These are phyloP conservation scores for Quercus gilva DNA, from an alignment of 306 rosid species.

Conservation along the genomic window DNA sequence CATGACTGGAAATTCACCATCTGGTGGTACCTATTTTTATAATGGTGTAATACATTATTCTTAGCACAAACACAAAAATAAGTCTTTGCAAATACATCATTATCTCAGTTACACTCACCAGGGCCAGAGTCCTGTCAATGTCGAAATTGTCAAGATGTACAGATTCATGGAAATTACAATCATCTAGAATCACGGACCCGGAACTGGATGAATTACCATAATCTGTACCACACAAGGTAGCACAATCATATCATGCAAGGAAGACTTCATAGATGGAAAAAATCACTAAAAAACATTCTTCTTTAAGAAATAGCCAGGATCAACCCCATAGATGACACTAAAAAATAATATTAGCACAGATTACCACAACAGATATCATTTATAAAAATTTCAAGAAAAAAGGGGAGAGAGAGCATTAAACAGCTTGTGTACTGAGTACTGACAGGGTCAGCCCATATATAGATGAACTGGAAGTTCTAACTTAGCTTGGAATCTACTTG, in stretches of 20 bases:
- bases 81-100: neutral
- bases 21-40: conserved; percentile 69
- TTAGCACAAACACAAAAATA: neutral
- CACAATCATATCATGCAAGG: conserved; percentile 18
- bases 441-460: neutral
- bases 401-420: neutral
- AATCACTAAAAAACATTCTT: neutral
- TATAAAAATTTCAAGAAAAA: neutral
- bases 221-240: conserved; percentile 46
- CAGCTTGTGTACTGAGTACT: neutral
- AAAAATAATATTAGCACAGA: conserved; percentile 1
- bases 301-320: neutral
- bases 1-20: conserved; percentile 97
- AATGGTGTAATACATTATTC: conserved; percentile 16
- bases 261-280: neutral
- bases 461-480: neutral
- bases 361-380: neutral
- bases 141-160: conserved; percentile 86
- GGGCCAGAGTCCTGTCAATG: conserved; percentile 64
- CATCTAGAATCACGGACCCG: conserved; percentile 77
- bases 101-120: conserved; percentile 53
- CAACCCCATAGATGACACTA: conserved; percentile 8
- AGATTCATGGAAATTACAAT: conserved; percentile 95
- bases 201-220: conserved; percentile 62
- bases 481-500: neutral